Evolutionary conservation across 1,284 basidiomycete genomes (phyloP).

Genomic region (Papiliotrema terrestris): DNA sequence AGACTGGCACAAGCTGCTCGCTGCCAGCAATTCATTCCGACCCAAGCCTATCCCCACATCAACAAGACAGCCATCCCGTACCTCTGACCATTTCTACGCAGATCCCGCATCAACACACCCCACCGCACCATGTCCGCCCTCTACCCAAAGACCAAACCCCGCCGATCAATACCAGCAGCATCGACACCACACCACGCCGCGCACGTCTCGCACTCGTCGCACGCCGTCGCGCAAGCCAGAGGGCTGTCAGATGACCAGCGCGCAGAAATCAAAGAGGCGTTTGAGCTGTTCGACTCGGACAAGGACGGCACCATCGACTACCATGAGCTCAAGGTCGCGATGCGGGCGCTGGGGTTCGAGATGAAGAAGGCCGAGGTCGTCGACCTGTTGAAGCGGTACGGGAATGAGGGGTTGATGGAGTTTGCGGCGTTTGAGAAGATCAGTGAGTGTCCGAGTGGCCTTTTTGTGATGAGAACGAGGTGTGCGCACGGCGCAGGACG

Average conservation of each 20-base stretch:
- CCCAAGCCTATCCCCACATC: too few species aligned
- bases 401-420: constrained; percentile 85
- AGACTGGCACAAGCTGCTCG: too few species aligned
- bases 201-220: not conserved
- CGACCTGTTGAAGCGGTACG: constrained; percentile 87
- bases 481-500: too few species aligned
- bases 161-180: not conserved
- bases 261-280: constrained; percentile 97
- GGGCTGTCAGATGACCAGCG: constrained; percentile 88
- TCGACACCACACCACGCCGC: not conserved
- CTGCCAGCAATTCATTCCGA: too few species aligned
- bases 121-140: not conserved
- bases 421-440: constrained; percentile 94
- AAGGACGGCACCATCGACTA: constrained; percentile 97
- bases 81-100: not conserved
- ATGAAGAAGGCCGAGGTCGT: constrained; percentile 97
- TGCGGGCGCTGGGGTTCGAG: constrained; percentile 96
- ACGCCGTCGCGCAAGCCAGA: not conserved
- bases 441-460: constrained; percentile 61
- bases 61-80: too few species aligned
- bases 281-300: constrained; percentile 98
- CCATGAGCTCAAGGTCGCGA: constrained; percentile 97
- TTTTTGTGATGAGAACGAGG: not conserved
- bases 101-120: not conserved
- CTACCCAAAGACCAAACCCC: not conserved